Conservation (phyloP, 2,329 filamentous ascomycete species). For the Botryosphaeria dothidea region DNA sequence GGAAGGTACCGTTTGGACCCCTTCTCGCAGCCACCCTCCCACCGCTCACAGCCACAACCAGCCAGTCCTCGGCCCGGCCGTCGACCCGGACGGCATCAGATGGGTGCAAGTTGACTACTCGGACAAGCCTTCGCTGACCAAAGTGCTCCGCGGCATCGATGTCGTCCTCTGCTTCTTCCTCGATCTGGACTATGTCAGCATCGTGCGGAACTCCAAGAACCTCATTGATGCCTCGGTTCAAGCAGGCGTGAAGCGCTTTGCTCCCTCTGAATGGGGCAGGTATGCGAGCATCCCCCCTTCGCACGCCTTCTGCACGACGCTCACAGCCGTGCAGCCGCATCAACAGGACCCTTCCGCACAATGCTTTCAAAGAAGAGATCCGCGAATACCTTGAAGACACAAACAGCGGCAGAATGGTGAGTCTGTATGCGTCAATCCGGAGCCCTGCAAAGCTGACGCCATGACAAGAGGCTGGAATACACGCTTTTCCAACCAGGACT, state of each 20-base stretch:
- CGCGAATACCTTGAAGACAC: constrained; percentile 53
- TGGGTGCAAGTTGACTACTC: constrained; percentile 50
- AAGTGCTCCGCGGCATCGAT: constrained; percentile 49
- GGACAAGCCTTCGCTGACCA: constrained; percentile 38
- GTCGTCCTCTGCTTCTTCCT: constrained; percentile 58
- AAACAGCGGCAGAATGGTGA: constrained; percentile 50
- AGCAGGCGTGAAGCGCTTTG: constrained; percentile 33
- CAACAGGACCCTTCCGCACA: constrained; percentile 46
- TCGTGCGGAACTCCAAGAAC: constrained; percentile 26
- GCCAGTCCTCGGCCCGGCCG: constrained; percentile 25
- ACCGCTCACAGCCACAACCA: constrained; percentile 18
- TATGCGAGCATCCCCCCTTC: constrained; percentile 27
- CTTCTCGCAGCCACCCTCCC: background rate
- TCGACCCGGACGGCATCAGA: constrained; percentile 31
- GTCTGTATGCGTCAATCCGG: background rate
- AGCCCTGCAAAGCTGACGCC: background rate
- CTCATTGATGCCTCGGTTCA: constrained; percentile 43
- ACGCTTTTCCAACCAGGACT: constrained; percentile 57
- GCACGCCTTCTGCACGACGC: background rate
- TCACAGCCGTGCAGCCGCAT: background rate
- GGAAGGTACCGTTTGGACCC: constrained; percentile 41
- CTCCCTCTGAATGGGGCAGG: constrained; percentile 41
- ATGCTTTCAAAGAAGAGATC: constrained; percentile 52
- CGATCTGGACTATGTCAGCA: constrained; percentile 29
- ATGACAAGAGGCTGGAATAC: constrained; percentile 49